Evolutionary conservation across 1,139 yeast species (phyloP), one percentile per base, ranked within the genome.

Genomic region (Protomyces macrosporus): DNA sequence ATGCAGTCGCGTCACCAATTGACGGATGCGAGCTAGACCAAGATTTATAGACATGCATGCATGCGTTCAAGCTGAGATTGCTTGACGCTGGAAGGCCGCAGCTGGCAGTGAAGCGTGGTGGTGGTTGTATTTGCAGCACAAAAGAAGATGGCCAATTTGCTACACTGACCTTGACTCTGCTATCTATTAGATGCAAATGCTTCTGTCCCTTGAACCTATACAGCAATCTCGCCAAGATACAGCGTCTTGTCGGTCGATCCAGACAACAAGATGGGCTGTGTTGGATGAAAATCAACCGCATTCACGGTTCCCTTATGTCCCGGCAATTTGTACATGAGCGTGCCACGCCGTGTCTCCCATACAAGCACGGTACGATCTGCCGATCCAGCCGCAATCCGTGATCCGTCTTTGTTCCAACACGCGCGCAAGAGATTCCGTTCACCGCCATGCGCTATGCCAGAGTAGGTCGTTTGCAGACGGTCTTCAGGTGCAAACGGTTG

Each of bases 311-410:
- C 54, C 32, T 54, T 60, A 52, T 60, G 58, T 14, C 63, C 54
- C 3, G 78, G 75, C 12, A 80, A 73, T 69, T 84, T 84, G 57
- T 78, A 75, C 10, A 78, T 67, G 32, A 85, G 68, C 56, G 77
- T 77, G 61, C 83, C 76, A 0, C 85, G 75, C 3, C 78, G 77
- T n/a, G 80, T 75, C 67, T 85, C 86, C 90, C 93, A 88, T 2
- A 80, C 70, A 3, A 84, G 82, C 0, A 82, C 79, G 1, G 84
- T 77, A 4, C 80, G 77, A 71, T 87, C 91, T 45, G 82, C 83
- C 0, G 90, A 81, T 0, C 93, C 95, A 1, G 87, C 81, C 9
- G 78, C 75, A 3, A 85, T 75, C 30, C 74, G 64, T 72, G 72
- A 35, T 58, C 76, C 71, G 67, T 74, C 79, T 6, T 73, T 69